These are phyloP conservation scores for Fusarium buxicola DNA, from an alignment of 2,329 filamentous ascomycete genomes.

Conservation along the genomic window DNA sequence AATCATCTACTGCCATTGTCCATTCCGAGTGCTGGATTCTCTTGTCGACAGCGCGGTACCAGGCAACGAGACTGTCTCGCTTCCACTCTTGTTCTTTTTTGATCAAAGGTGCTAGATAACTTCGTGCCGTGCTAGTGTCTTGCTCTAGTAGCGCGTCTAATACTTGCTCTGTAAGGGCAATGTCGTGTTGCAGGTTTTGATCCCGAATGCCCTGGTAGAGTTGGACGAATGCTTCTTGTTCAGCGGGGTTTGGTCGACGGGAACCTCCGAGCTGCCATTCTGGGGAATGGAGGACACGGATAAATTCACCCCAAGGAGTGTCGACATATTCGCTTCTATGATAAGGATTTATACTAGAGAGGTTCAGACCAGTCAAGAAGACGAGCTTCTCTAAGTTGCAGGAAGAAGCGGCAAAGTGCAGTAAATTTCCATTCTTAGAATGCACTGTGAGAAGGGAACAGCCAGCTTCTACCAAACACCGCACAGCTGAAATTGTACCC, in stretches of 20 bases:
- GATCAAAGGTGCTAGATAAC: background rate
- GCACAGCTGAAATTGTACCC: accelerated
- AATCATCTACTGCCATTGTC: slow-evolving; percentile 5
- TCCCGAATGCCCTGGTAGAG: slow-evolving; percentile 22
- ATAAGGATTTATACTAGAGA: background rate
- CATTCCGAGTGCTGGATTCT: slow-evolving; percentile 10
- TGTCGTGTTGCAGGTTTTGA: slow-evolving; percentile 17
- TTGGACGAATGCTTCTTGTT: slow-evolving; percentile 5
- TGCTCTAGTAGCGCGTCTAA: background rate
- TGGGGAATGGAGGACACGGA: accelerated
- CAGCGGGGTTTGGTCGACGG: background rate
- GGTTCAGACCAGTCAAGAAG: background rate
- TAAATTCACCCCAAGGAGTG: background rate
- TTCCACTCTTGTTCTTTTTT: slow-evolving; percentile 13
- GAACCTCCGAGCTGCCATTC: accelerated
- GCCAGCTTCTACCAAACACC: background rate
- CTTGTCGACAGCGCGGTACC: slow-evolving; percentile 27
- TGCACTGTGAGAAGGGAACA: background rate
- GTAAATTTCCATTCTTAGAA: background rate
- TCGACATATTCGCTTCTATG: background rate
- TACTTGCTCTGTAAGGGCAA: background rate
- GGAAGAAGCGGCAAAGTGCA: background rate
- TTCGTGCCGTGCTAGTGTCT: background rate
- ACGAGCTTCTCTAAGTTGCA: background rate
- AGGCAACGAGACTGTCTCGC: background rate